Base-by-base conservation (phyloP, 352 stramenopile genomes). In the Phytophthora hibernalis region DNA sequence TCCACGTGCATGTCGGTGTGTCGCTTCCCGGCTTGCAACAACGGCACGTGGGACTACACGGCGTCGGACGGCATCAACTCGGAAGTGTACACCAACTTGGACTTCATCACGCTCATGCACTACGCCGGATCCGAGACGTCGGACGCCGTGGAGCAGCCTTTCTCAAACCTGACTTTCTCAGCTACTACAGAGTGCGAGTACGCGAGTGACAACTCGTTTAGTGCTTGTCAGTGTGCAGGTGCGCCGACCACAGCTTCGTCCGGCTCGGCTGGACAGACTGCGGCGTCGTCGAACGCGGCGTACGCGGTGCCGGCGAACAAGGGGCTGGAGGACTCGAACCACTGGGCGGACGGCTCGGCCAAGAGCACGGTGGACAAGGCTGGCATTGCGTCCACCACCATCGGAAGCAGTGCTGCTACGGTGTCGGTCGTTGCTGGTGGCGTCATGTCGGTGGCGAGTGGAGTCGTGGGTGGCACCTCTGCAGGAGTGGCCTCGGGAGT, bases 1-100 rank as follows among this genome's bases (percentile, higher is more conserved):
- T 75, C 80, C 21, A 77, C 86, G 11, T 96, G 88, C 54, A 77
- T 96, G 70, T 93, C 85, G 13, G 76, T 90, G n/a, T 96, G 88
- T 43, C 77, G 80, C 45, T 93, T 96, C 68, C 88, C 88, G 20
- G 85, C 77, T 12, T 96, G 88, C 54, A 62, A 54, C 26, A 85
- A 92, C 38, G 83, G 79, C 51, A 76, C 63, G 63, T 96, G 88
- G 88, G 88, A 93, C 64, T 96, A 96, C 71, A 54, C 70, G 43
- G 70, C 83, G 2, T 60, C 72, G 18, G 82, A 93, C 49, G 88
- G 88, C 5, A 67, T 96, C 51, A 77, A 70, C 48, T 94, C 85
- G 31, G 57, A 79, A 1, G 72, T 96, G 30, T 96, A 96, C 67
- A 60, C 75, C 3, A 67, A 79, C 42, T 60, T 96, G 49, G 80